Base-by-base conservation (phyloP, 2,329 filamentous ascomycete species). In the Ophiostoma sp. region DNA sequence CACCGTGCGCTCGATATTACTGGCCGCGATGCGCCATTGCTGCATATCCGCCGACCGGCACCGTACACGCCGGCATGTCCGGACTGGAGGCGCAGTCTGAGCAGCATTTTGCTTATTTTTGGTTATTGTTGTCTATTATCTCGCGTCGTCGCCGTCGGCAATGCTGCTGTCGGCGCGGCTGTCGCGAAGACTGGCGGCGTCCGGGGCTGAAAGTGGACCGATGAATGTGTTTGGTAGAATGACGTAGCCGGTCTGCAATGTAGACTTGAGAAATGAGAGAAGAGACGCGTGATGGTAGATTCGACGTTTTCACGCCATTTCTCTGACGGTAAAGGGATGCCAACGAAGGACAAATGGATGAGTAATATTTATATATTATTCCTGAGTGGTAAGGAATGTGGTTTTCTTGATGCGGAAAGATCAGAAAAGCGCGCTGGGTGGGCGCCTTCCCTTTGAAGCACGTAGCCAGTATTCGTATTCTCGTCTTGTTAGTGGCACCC, bases 401-500 rank as follows among this genome's bases (percentile, higher is more conserved):
- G 57, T 10, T 31, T 27, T 33, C 57, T 31, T 33, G 57, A 62
- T 62, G 4, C 57, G 27, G 57, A 27, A 62, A 62, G 27, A 62
- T 20, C 17, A 48, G 41, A 48, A 48, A 48, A 48, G 33, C 27
- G 57, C 57, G 57, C 57, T 62, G 57, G 57, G 57, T 60, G 57
- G 23, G 52, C 52, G 52, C 23, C 52, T 57, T 27, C 27, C 57
- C 27, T 54, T 6, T 15, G 52, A 57, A 57, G 23, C n/a, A 67
- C 33, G 67, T 57, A 8, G 52, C 52, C 23, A 31, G 23, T 57
- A 57, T 57, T 57, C 10, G 23, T 57, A 33, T 62, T 62, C 7
- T 62, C 23, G 27, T 27, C n/a, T 62, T 62, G 27, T 33, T 62
- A 62, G 57, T 62, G 57, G 52, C 57, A 13, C 57, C 57, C 57